phyloP scores from a whole-genome alignment of 768 basidiomycete species.

The Rhodotorula graminis region DNA sequence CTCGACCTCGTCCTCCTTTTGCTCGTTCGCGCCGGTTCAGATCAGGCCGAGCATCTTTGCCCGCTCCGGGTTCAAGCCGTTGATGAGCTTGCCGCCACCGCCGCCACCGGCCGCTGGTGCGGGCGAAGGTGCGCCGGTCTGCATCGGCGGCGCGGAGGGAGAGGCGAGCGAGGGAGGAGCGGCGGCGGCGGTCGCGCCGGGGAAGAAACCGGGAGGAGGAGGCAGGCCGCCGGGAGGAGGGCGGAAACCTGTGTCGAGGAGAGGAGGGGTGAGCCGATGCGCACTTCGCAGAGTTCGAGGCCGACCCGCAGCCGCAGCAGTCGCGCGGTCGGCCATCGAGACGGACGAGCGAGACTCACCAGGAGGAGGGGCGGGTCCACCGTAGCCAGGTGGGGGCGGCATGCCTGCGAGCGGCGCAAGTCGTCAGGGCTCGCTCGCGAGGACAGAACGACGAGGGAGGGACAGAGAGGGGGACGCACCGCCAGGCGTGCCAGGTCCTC shows the following conservation, averaged over 20 bases:
- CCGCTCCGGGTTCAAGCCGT: constrained; percentile 33
- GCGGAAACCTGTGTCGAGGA: constrained; percentile 10
- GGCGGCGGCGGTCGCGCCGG: neutral
- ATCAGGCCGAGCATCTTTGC: constrained; percentile 37
- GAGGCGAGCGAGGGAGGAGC: neutral
- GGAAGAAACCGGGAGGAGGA: constrained; percentile 22
- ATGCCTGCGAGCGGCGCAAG: neutral
- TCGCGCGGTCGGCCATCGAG: no score
- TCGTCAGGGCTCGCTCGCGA: no score
- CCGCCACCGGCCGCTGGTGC: neutral
- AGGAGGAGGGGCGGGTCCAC: neutral
- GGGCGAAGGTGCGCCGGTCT: neutral
- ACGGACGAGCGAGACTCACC: neutral
- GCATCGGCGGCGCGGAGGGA: neutral
- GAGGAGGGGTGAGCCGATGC: neutral
- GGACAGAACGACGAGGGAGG: no score
- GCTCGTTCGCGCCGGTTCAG: neutral
- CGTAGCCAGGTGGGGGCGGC: neutral
- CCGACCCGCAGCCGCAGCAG: neutral
- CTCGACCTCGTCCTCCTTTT: neutral
- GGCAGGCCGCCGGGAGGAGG: constrained; percentile 29
- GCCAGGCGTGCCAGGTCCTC: neutral
- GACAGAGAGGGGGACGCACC: neutral
- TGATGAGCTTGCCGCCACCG: constrained; percentile 20
- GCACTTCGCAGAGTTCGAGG: no score